Conservation (phyloP, 768 basidiomycete species). For the Suillus placidus region DNA sequence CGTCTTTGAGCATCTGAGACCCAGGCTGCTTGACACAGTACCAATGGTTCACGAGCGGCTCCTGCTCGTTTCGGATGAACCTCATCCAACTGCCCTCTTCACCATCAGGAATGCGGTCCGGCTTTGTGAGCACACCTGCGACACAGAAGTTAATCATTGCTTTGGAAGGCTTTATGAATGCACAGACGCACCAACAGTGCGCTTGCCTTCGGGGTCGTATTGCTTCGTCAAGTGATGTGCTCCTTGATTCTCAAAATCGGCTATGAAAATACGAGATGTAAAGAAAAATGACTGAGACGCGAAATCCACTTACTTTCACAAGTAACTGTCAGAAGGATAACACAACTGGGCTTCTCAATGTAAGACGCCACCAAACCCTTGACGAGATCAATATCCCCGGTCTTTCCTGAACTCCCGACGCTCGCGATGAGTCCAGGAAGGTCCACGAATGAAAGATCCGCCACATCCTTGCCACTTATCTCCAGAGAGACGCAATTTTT, state of each 20-base stretch:
- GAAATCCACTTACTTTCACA: constrained; percentile 28
- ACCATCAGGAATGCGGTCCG: constrained; percentile 53
- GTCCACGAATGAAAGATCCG: constrained; percentile 67
- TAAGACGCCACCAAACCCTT: constrained; percentile 58
- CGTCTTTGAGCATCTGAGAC: constrained; percentile 22
- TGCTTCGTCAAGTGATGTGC: constrained; percentile 66
- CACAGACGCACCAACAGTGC: constrained; percentile 65
- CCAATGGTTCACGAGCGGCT: constrained; percentile 32
- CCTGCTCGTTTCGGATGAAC: constrained; percentile 56
- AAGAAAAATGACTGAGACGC: constrained; percentile 21
- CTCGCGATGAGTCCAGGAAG: constrained; percentile 67
- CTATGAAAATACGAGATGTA: constrained; percentile 43
- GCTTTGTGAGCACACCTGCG: constrained; percentile 74
- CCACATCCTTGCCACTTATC: constrained; percentile 60
- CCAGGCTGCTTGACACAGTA: constrained; percentile 47
- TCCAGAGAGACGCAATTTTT: constrained; percentile 58
- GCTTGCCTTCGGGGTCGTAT: constrained; percentile 60
- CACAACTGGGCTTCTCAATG: constrained; percentile 66
- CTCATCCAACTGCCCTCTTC: constrained; percentile 49
- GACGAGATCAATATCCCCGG: constrained; percentile 63
- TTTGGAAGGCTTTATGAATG: constrained; percentile 57
- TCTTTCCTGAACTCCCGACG: constrained; percentile 50
- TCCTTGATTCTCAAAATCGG: constrained; percentile 80
- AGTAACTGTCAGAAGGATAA: constrained; percentile 69
- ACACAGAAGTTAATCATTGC: constrained; percentile 21